Percentiles rank a stretch among this genome's conserved stretches.
These are phyloP conservation scores for Durio zibethinus DNA, from an alignment of 345 rosid species.

Conservation along the genomic window DNA sequence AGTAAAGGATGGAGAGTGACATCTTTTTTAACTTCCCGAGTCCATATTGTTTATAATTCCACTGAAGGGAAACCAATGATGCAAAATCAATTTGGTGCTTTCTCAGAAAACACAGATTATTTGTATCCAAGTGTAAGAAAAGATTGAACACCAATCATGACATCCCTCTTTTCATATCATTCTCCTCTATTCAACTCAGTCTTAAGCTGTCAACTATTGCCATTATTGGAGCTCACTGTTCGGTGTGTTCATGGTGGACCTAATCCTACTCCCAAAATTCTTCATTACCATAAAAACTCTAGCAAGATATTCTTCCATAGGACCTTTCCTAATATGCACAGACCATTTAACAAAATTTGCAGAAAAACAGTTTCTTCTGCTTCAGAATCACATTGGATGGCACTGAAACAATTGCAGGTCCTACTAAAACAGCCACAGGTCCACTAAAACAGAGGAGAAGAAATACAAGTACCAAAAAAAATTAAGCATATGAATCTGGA, in stretches of 20 bases:
- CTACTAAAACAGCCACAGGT: neutral
- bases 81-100: constrained; percentile 8
- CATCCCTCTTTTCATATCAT: constrained; percentile 2
- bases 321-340: constrained; percentile 10
- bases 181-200: too few species aligned
- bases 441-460: neutral
- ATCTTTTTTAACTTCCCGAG: neutral
- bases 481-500: neutral
- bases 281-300: constrained; percentile 20
- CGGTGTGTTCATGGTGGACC: constrained; percentile 33
- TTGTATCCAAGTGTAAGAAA: constrained; percentile 7
- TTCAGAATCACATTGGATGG: neutral
- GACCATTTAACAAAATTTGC: neutral
- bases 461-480: neutral
- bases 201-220: constrained; percentile 19
- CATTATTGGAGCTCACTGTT: constrained; percentile 35
- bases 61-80: constrained; percentile 8
- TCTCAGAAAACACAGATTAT: neutral
- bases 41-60: constrained; percentile 10
- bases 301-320: neutral
- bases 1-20: constrained; percentile 7
- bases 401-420: neutral
- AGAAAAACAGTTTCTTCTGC: neutral
- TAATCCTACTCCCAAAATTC: constrained; percentile 16
- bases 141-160: constrained; percentile 11